Conservation (phyloP, 306 rosid species). For the Sindora glabra region DNA sequence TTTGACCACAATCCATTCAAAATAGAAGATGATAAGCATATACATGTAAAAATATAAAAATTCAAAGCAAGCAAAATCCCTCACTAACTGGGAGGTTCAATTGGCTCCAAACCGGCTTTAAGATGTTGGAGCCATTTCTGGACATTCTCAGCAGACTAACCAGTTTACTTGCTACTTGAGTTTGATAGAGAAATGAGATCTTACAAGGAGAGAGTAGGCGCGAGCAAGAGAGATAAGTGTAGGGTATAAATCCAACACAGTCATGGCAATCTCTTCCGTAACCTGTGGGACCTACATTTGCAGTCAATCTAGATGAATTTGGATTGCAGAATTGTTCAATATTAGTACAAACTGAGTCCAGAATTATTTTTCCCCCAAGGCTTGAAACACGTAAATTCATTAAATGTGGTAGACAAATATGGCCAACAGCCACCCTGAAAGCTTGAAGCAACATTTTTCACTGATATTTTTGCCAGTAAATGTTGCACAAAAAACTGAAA, state of each 20-base stretch:
- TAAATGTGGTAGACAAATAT: no score
- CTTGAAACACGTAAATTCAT: no score
- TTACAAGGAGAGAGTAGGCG: conserved; percentile 66
- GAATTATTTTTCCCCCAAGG: conserved; percentile 6
- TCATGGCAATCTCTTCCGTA: conserved; percentile 90
- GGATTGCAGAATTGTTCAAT: background rate
- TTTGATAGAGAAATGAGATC: conserved; percentile 24
- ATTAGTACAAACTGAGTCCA: background rate
- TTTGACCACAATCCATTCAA: no score
- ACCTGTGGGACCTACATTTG: conserved; percentile 84
- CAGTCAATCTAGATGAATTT: background rate
- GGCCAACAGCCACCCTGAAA: background rate
- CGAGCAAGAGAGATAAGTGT: conserved; percentile 70
- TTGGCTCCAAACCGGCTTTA: background rate
- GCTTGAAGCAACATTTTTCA: no score
- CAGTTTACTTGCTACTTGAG: background rate
- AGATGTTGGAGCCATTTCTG: background rate
- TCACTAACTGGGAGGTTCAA: background rate
- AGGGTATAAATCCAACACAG: conserved; percentile 78
- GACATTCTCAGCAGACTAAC: background rate
- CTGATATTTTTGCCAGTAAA: no score
- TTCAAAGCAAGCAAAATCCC: background rate
- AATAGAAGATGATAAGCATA: no score
- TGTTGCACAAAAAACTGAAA: no score
- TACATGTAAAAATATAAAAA: background rate